Evolutionary conservation across 2,329 filamentous ascomycete species (phyloP).

Genomic region (Neonectria faginata): DNA sequence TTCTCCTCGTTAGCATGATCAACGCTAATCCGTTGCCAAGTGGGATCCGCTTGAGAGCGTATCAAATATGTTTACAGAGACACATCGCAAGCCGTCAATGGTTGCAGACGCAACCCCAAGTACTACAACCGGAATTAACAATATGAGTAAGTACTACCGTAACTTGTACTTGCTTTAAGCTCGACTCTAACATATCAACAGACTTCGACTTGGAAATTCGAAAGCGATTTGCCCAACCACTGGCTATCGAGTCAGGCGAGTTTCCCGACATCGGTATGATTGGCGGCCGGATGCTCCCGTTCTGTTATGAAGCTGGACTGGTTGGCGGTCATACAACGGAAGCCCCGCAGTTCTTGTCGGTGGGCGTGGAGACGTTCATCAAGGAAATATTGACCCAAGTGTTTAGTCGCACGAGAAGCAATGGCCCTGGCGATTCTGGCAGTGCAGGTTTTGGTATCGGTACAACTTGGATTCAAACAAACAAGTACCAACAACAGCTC

Average conservation of each 20-base stretch:
- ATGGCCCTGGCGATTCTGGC: conserved; percentile 72
- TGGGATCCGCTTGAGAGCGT: conserved; percentile 68
- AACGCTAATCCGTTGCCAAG: conserved; percentile 49
- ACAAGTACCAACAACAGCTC: conserved; percentile 80
- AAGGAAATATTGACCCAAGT: conserved; percentile 74
- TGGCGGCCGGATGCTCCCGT: conserved; percentile 73
- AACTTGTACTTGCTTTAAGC: not conserved
- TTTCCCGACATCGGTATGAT: conserved; percentile 75
- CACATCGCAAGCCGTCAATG: conserved; percentile 58
- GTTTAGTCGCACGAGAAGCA: conserved; percentile 73
- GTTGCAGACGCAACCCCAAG: conserved; percentile 73
- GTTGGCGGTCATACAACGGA: conserved; percentile 69
- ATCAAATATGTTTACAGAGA: conserved; percentile 64
- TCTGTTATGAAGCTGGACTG: conserved; percentile 75
- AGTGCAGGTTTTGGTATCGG: conserved; percentile 73
- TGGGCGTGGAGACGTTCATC: conserved; percentile 75
- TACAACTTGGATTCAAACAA: conserved; percentile 80
- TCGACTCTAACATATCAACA: conserved; percentile 48
- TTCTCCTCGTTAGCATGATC: conserved; percentile 1
- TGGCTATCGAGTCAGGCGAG: conserved; percentile 76
- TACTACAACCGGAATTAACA: conserved; percentile 78
- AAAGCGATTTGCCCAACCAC: conserved; percentile 72
- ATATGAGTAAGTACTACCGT: conserved; percentile 72
- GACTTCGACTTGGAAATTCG: conserved; percentile 76
- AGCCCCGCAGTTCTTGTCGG: conserved; percentile 72